phyloP scores from a whole-genome alignment of 2,329 filamentous ascomycete genomes.

The Stemphylium vesicarium region DNA sequence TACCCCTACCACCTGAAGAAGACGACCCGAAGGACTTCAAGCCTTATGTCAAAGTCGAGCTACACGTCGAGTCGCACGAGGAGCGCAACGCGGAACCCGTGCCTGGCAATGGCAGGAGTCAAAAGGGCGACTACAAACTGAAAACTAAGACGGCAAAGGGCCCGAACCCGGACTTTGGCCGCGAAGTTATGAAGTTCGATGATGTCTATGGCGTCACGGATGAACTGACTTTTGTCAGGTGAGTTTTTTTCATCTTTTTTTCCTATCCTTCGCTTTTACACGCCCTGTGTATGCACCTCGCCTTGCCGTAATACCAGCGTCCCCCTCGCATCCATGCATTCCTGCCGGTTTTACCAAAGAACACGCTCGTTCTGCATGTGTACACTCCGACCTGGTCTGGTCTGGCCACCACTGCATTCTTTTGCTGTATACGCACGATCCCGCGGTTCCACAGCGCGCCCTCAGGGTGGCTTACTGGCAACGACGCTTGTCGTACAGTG shows the following conservation, averaged over 20 bases:
- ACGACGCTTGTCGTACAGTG: conserved; percentile 4
- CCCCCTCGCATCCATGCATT: neutral
- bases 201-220: conserved; percentile 53
- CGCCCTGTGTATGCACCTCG: conserved; percentile 8
- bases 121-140: conserved; percentile 59
- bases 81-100: conserved; percentile 53
- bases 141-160: conserved; percentile 54
- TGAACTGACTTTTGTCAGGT: conserved; percentile 58
- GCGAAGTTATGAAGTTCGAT: conserved; percentile 54
- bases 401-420: neutral
- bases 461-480: neutral
- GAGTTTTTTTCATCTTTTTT: conserved; percentile 30
- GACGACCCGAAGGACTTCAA: conserved; percentile 66
- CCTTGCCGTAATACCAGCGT: neutral
- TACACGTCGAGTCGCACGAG: conserved; percentile 76
- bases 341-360: neutral
- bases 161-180: conserved; percentile 53
- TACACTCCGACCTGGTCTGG: neutral
- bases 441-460: no score
- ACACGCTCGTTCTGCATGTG: neutral
- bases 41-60: conserved; percentile 77
- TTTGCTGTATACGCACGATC: neutral
- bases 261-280: conserved; percentile 3
- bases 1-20: conserved; percentile 68
- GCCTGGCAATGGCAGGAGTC: conserved; percentile 58